A percentile compares a stretch with the other conserved stretches of the same genome.
Evolutionary conservation across 805 yeast genomes (phyloP).

Genomic region (Cyberlindnera xylosilytica): DNA sequence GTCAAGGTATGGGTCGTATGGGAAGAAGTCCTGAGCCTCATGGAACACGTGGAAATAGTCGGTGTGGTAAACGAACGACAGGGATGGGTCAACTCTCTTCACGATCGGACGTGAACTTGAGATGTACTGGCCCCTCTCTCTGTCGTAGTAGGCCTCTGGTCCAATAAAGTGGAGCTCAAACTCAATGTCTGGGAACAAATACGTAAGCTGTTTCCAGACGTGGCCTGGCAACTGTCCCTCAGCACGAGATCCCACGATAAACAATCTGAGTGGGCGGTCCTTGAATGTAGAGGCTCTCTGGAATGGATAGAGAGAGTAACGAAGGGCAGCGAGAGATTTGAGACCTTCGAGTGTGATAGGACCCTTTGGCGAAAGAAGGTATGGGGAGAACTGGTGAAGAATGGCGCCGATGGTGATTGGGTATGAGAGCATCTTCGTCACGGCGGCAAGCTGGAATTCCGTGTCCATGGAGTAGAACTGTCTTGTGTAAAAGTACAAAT

Average conservation of each 20-base stretch:
- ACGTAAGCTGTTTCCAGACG: conserved; percentile 92
- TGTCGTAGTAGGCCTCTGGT: conserved; percentile 83
- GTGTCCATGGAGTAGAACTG: conserved; percentile 95
- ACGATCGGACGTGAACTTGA: conserved; percentile 62
- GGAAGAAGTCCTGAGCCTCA: conserved; percentile 92
- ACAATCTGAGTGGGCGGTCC: conserved; percentile 86
- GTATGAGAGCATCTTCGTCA: conserved; percentile 89
- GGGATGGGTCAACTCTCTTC: conserved; percentile 67
- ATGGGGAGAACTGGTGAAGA: conserved; percentile 83
- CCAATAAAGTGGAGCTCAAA: conserved; percentile 92
- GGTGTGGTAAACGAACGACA: conserved; percentile 80
- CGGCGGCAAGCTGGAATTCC: conserved; percentile 92
- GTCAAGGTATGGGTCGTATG: conserved; percentile 96
- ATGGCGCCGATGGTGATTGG: conserved; percentile 87
- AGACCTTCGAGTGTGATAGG: conserved; percentile 90
- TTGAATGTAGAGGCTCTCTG: conserved; percentile 53
- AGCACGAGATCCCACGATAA: conserved; percentile 87
- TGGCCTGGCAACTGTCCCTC: conserved; percentile 93
- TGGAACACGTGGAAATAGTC: conserved; percentile 89
- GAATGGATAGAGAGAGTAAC: conserved; percentile 83
- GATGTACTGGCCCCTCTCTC: conserved; percentile 59
- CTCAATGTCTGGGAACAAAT: conserved; percentile 74
- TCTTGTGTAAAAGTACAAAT: conserved; percentile 87
- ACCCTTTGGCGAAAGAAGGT: conserved; percentile 75
- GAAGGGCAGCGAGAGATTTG: conserved; percentile 87